phyloP scores from a whole-genome alignment of 2,329 filamentous ascomycete species.

The Madurella mycetomatis region DNA sequence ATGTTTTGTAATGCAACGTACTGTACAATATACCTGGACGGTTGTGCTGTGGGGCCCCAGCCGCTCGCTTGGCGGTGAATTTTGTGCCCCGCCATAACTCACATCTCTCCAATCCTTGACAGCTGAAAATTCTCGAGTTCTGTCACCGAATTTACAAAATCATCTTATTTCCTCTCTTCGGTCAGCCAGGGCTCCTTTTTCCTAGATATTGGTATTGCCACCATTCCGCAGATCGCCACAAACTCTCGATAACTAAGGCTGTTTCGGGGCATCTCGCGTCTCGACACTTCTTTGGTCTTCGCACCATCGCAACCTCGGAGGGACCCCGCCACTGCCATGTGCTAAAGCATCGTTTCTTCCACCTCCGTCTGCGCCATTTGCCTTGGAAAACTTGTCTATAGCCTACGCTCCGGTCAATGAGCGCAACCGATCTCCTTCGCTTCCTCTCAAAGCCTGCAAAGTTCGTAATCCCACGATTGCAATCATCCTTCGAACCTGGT shows the following conservation, averaged over 20 bases:
- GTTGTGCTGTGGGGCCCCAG: background rate
- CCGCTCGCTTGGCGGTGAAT: conserved; percentile 9
- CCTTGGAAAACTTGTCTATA: conserved; percentile 12
- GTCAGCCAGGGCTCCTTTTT: background rate
- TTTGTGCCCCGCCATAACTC: conserved; percentile 16
- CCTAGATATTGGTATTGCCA: background rate
- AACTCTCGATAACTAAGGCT: no score
- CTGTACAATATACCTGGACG: background rate
- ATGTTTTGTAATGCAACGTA: background rate
- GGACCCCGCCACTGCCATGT: background rate
- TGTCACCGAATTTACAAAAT: conserved; percentile 10
- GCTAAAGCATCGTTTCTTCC: background rate
- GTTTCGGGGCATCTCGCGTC: no score
- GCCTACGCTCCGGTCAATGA: conserved; percentile 56
- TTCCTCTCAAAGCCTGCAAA: conserved; percentile 94
- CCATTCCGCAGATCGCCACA: no score
- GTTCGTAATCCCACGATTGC: conserved; percentile 46
- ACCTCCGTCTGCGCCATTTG: background rate
- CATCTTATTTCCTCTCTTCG: background rate
- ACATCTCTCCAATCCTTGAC: conserved; percentile 4
- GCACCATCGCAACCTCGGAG: background rate
- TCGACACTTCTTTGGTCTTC: background rate
- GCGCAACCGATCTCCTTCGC: conserved; percentile 82
- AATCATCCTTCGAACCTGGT: background rate
- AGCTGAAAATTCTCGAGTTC: conserved; percentile 18